Percentiles rank a stretch among this genome's conserved stretches.
phyloP scores from a whole-genome alignment of 2,329 filamentous ascomycete species.

The Colletotrichum musae region DNA sequence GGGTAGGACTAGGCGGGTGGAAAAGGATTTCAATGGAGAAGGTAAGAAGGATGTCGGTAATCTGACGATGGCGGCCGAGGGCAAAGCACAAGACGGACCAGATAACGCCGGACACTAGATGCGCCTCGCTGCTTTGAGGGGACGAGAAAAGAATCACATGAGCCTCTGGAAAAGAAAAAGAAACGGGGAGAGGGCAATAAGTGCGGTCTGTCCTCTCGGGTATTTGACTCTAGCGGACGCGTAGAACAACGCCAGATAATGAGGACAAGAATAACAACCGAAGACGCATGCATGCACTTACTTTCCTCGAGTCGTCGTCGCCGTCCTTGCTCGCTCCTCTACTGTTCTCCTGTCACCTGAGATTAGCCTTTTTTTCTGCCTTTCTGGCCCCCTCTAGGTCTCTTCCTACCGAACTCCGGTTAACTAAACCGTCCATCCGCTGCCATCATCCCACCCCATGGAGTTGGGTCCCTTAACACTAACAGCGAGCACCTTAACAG shows the following conservation, averaged over 20 bases:
- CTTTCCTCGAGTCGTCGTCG: neutral
- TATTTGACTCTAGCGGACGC: constrained; percentile 1
- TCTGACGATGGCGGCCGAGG: neutral
- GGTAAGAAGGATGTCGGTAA: neutral
- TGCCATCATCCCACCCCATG: neutral
- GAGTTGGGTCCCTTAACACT: constrained; percentile 3
- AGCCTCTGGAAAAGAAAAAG: neutral
- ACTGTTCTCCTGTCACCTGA: neutral
- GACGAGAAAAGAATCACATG: constrained; percentile 25
- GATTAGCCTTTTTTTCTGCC: neutral
- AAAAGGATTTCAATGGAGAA: constrained; percentile 8
- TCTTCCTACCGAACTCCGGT: no score
- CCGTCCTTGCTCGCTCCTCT: no score
- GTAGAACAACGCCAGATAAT: neutral
- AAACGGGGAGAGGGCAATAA: neutral
- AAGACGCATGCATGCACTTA: neutral
- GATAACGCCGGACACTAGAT: neutral
- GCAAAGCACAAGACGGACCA: no score
- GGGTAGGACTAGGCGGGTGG: constrained; percentile 8
- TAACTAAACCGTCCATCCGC: no score
- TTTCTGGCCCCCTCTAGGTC: no score
- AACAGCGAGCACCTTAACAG: neutral
- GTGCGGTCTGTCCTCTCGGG: neutral
- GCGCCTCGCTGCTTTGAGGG: constrained; percentile 7
- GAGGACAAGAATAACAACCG: neutral